Conservation (phyloP, 2,329 filamentous ascomycete genomes). For the Xylaria multiplex region DNA sequence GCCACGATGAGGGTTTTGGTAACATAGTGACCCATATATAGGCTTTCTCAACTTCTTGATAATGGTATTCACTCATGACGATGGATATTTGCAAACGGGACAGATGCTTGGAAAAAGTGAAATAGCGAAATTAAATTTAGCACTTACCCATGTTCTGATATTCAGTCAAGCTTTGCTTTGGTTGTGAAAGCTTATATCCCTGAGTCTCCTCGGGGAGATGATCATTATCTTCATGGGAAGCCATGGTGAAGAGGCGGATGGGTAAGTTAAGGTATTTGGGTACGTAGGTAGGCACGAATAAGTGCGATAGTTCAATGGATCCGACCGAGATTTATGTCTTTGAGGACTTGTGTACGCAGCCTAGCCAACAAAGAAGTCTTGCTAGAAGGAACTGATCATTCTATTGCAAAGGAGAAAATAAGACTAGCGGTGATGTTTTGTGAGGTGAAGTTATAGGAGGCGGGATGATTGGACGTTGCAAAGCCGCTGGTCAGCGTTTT, state of each 20-base stretch:
- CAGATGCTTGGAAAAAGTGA: neutral
- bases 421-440: constrained; percentile 47
- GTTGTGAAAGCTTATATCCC: constrained; percentile 97
- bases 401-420: constrained; percentile 29
- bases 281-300: constrained; percentile 14
- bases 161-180: constrained; percentile 95
- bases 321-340: constrained; percentile 7
- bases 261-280: constrained; percentile 4
- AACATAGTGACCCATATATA: neutral
- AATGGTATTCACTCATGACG: neutral
- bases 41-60: constrained; percentile 11
- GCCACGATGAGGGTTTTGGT: neutral
- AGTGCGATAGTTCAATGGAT: constrained; percentile 9
- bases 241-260: constrained; percentile 61
- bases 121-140: constrained; percentile 19
- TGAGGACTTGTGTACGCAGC: neutral
- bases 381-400: neutral
- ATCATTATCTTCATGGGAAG: constrained; percentile 79
- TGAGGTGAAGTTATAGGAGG: constrained; percentile 34
- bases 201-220: constrained; percentile 87
- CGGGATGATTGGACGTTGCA: constrained; percentile 38
- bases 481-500: constrained; percentile 32
- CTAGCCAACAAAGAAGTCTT: neutral
- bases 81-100: neutral
- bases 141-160: constrained; percentile 90